Base-by-base conservation (phyloP, 805 yeast species). In the Metschnikowia hibisci region DNA sequence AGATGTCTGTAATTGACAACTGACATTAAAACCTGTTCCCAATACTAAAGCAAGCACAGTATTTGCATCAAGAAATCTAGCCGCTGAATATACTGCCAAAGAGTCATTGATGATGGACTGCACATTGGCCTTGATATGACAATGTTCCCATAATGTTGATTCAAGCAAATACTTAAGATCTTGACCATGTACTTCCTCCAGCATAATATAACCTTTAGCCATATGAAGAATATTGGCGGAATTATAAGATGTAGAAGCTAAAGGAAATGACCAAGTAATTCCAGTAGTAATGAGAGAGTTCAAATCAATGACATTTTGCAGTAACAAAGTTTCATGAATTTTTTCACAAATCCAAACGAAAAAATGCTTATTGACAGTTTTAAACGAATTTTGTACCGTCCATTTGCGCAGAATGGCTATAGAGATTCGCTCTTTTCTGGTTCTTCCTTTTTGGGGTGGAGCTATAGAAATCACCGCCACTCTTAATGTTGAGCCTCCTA, bases 1-100 rank as follows among this genome's bases (percentile, higher is more conserved):
- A 8, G 43, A 34, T 22, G 57, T 48, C 6, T 51, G 51, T 26
- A 63, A 58, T 22, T 65, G 52, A 63, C 78, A 66, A 61, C 80
- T 78, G 28, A 78, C 58, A 52, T 83, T 83, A 41, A 78, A 60
- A 1, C 90, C 90, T 3, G 90, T 83, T 1, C 90, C 89, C 39
- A 82, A 59, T 3, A 83, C 84, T 50, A 83, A 50, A 0, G 85
- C 84, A 34, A 82, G 52, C 43, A 63, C 55, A 51, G 67, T 62
- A 46, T 54, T 50, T 14, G 57, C 51, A 44, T 66, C 69, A 44
- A 64, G 46, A 42, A 73, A 69, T 2, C 63, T 46, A 8, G 81
- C 82, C 0, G 86, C 74, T 9, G 82, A 63, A 55, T 72, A 77
- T 0, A 81, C 85, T 0, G 86, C 82, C n/a, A 80, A 71, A 1